Evolutionary conservation across 1,284 basidiomycete species (phyloP), one percentile per base, ranked within the genome.

Genomic region (Naganishia albida): DNA sequence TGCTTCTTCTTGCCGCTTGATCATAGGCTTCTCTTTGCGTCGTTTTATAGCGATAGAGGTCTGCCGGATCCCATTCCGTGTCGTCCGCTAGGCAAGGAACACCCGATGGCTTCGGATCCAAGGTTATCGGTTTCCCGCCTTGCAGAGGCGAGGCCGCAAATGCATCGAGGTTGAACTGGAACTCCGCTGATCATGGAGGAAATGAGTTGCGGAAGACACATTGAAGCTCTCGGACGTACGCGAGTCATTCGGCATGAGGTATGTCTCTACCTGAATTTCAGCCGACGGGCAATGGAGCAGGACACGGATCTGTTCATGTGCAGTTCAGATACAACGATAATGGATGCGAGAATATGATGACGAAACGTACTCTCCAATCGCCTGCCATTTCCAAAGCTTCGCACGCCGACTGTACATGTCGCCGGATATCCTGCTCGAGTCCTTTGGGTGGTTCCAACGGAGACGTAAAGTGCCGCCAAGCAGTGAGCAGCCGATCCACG

Each of bases 361-460:
- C 10, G 23, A 49, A 16, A 60, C 57, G 39, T 60, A 60, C 57
- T 26, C 57, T 60, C 57, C 46, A 60, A n/a, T 60, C 46, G 20
- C 43, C 8, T 7, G 12, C 39, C 16, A 40, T 16, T 3, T 2
- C 7, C 4, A 42, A 20, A 18, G n/a, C 8, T n/a, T 23, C 23
- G 39, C 46, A 50, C 8, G 46, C 34, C 15, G 28, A 13, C 15
- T 50, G n/a, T 7, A 60, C 34, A 34, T 50, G 20, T 3, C 25
- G 44, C 23, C 8, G 13, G 10, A 60, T 60, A 4, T 18, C 15
- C 13, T 50, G 20, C 20, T 16, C 30, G 34, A 60, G n/a, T 25
- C 46, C 57, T 16, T 40, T 16, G 7, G 7, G 23, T 20, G 12
- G 46, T 28, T 26, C 30, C 15, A 16, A 2, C 20, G 7, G n/a